Conservation (phyloP, 805 yeast genomes). For the Helenozyma baotianmanensis region DNA sequence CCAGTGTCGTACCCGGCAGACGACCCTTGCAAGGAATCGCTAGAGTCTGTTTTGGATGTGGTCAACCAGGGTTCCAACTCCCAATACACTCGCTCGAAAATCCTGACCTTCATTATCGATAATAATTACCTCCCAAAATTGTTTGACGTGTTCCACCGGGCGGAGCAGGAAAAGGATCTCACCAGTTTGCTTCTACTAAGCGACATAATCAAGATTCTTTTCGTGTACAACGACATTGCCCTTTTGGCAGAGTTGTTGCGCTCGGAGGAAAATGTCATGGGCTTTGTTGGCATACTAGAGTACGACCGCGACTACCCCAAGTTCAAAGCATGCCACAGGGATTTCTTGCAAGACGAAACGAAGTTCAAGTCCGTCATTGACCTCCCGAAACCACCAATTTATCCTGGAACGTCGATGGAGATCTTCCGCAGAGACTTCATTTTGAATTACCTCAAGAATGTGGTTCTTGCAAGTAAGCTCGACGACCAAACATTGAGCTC, state of each 20-base stretch:
- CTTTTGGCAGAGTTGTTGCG: conserved; percentile 32
- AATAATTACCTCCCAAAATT: conserved; percentile 51
- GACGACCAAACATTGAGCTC: conserved; percentile 76
- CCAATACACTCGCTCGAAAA: conserved; percentile 56
- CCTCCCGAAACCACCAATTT: conserved; percentile 45
- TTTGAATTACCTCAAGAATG: conserved; percentile 79
- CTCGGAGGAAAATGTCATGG: conserved; percentile 33
- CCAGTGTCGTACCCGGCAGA: conserved; percentile 64
- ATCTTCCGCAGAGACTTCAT: conserved; percentile 73
- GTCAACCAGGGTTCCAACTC: conserved; percentile 60
- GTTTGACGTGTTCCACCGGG: conserved; percentile 46
- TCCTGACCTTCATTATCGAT: conserved; percentile 52
- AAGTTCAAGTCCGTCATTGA: conserved; percentile 61
- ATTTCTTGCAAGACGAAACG: conserved; percentile 52
- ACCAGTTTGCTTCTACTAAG: conserved; percentile 61
- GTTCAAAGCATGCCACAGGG: conserved; percentile 75
- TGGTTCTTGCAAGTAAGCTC: conserved; percentile 71
- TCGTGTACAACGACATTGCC: conserved; percentile 61
- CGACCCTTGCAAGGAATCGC: conserved; percentile 46
- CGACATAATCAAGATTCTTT: conserved; percentile 65
- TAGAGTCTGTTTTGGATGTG: conserved; percentile 50
- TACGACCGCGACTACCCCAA: conserved; percentile 83
- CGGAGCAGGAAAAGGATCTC: conserved; percentile 52
- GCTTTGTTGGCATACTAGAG: conserved; percentile 77
- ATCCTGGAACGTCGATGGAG: conserved; percentile 35